Conservation (phyloP, 2,329 filamentous ascomycete species). For the Dothistroma pini region DNA sequence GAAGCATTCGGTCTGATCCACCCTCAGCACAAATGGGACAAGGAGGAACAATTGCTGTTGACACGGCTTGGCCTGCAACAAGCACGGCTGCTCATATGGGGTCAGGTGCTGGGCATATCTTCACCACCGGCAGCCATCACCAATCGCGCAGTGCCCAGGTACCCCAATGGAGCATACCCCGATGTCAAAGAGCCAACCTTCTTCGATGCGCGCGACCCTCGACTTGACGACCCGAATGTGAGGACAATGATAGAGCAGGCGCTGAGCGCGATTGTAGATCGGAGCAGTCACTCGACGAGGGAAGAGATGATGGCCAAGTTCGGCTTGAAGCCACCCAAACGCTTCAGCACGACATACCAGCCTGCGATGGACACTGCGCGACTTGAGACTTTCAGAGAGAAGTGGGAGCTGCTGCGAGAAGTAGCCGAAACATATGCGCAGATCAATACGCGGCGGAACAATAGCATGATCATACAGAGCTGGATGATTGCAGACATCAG, state of each 20-base stretch:
- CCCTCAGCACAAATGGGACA: conserved; percentile 41
- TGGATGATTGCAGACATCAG: conserved; percentile 43
- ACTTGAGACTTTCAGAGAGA: conserved; percentile 46
- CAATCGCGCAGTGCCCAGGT: conserved; percentile 43
- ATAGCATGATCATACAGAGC: conserved; percentile 31
- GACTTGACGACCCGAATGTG: conserved; percentile 40
- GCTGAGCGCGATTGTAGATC: conserved; percentile 45
- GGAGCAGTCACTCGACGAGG: conserved; percentile 38
- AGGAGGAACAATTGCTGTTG: conserved; percentile 43
- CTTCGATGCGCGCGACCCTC: conserved; percentile 41
- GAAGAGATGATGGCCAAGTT: conserved; percentile 46
- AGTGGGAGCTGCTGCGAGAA: conserved; percentile 42
- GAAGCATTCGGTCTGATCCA: conserved; percentile 48
- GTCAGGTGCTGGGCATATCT: conserved; percentile 45
- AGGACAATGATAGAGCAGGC: conserved; percentile 40
- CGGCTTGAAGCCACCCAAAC: conserved; percentile 44
- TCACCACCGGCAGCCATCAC: conserved; percentile 44
- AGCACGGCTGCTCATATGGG: conserved; percentile 47
- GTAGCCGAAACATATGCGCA: conserved; percentile 33
- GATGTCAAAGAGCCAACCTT: conserved; percentile 45
- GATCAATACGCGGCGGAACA: conserved; percentile 32
- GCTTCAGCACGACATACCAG: conserved; percentile 36
- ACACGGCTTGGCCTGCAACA: conserved; percentile 46
- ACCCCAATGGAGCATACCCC: conserved; percentile 44
- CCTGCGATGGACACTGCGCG: conserved; percentile 44